A percentile compares a stretch with the other conserved stretches of the same genome.
Conservation (phyloP, 2,329 filamentous ascomycete species). For the Calonectria pauciramosa region DNA sequence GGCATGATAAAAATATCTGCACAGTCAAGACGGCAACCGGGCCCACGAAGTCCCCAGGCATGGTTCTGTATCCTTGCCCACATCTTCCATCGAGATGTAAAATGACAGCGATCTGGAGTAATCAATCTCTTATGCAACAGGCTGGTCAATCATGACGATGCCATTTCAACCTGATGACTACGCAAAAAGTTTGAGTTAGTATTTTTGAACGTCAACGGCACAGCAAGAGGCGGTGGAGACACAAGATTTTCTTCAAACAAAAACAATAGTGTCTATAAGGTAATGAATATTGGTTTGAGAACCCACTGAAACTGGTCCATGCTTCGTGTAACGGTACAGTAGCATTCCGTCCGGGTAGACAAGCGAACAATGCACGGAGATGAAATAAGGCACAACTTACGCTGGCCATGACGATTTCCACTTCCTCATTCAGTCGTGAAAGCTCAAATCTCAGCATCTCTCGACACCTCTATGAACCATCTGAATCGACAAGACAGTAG, state of each 20-base stretch:
- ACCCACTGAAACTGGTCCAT: background rate
- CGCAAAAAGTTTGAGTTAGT: background rate
- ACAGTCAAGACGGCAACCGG: background rate
- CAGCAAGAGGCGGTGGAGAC: background rate
- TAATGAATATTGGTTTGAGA: background rate
- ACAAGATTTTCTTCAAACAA: background rate
- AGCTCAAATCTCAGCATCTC: background rate
- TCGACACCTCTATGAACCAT: background rate
- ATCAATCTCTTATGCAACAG: background rate
- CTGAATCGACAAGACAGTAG: background rate
- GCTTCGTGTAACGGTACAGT: background rate
- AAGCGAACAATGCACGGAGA: background rate
- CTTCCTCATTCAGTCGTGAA: background rate
- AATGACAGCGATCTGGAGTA: background rate
- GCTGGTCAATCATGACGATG: background rate
- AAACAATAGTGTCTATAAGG: background rate
- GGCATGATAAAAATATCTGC: background rate
- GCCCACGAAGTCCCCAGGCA: background rate
- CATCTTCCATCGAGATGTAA: background rate
- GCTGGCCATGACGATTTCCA: background rate
- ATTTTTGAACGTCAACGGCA: background rate
- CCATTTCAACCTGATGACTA: background rate
- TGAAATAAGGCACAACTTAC: background rate
- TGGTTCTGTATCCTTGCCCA: background rate
- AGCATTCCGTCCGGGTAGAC: background rate